Base-by-base conservation (phyloP, 345 rosid genomes). In the Passiflora organensis region DNA sequence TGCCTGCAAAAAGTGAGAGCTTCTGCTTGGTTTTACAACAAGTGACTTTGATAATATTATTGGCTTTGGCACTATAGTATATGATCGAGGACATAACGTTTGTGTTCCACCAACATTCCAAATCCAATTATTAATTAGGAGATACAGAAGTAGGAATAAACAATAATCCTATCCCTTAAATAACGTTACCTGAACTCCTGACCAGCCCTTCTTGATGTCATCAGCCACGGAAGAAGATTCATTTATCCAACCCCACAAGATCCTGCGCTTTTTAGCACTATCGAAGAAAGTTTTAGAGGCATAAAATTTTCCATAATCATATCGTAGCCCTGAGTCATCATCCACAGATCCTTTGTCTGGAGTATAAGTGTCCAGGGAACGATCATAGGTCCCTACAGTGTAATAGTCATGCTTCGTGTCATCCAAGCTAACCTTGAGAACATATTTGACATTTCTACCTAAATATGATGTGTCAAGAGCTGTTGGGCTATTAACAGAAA, bases 211-310 rank as follows among this genome's bases (percentile, higher is more conserved):
- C 64, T 70, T 55, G 43, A 71, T 14, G 56, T 80, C 83, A 68
- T 68, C 71, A 0, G 37, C 45, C 2, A 39, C 60, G 0, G 57
- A 69, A 0, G 79, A 77, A 1, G 87, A 83, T 56, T 86, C 91
- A 13, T 82, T 79, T 25, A 79, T 18, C 95, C 95, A 89, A 13
- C 82, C 91, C 89, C 85, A 80, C 54, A 80, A 67, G 23, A 86
- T 28, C 57, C 84, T 63, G 25, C 89, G 63, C 25, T 76, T 76
- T 59, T 69, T 76, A 4, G 53, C 61, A 5, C 73, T 51, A 23
- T 86, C 91, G n/a, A 68, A 89, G 56, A 86, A 89, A 10, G 87
- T 76, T 67, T 86, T 89, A 0, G 90, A 86, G 12, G 88, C 95
- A 32, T 89, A 89, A 32, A 72, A 89, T n/a, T 84, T 82, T 0